These are phyloP conservation scores for Pogostemon cablin DNA, from an alignment of 257 asterid species.

Conservation along the genomic window DNA sequence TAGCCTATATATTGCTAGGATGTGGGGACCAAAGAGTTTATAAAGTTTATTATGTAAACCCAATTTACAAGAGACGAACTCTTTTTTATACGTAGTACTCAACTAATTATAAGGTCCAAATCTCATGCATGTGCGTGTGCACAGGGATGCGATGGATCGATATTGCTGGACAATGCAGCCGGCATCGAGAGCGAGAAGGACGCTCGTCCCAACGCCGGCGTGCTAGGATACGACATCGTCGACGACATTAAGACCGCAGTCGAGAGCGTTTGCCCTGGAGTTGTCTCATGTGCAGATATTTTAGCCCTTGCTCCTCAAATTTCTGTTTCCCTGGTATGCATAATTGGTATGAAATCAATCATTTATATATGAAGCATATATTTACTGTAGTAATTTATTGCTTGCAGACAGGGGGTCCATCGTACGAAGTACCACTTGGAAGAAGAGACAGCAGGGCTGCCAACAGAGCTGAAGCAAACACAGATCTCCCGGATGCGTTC, in stretches of 20 bases:
- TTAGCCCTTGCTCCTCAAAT: constrained; percentile 40
- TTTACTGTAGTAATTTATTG: too few relatives aligned
- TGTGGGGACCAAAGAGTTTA: too few relatives aligned
- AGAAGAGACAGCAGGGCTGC: constrained; percentile 44
- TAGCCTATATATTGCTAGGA: too few relatives aligned
- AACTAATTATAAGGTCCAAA: too few relatives aligned
- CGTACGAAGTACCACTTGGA: constrained; percentile 38
- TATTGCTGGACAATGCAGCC: constrained; percentile 39
- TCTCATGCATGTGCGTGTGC: not conserved
- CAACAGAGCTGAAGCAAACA: constrained; percentile 30
- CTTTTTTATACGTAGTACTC: too few relatives aligned
- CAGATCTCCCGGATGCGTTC: constrained; percentile 31
- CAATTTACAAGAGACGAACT: too few relatives aligned
- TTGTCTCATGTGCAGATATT: constrained; percentile 52
- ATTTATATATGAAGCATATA: too few relatives aligned
- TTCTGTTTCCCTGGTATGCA: constrained; percentile 36
- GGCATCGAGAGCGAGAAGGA: constrained; percentile 41
- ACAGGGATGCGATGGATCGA: constrained; percentile 51
- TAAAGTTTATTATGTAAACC: too few relatives aligned
- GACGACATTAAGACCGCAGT: constrained; percentile 44
- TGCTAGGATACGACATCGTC: constrained; percentile 33
- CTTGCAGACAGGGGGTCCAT: constrained; percentile 41
- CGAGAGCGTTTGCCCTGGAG: constrained; percentile 41
- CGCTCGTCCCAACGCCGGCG: constrained; percentile 29
- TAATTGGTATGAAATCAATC: too few relatives aligned